Evolutionary conservation across 2,329 filamentous ascomycete genomes (phyloP).

Genomic region (Sphaerulina vaccinii): DNA sequence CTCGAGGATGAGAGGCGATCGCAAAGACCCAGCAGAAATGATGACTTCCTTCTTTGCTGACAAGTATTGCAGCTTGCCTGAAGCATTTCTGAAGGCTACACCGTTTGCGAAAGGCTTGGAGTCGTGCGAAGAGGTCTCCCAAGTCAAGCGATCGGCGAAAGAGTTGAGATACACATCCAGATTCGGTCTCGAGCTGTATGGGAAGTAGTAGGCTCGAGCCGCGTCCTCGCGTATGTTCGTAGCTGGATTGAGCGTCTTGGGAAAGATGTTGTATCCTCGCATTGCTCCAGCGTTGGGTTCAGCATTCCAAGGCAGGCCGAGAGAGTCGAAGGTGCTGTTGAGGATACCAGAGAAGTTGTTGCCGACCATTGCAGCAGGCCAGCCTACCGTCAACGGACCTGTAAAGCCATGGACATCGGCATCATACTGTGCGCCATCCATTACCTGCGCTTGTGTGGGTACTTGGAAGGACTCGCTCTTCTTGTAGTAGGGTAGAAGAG

Average conservation of each 20-base stretch:
- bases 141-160: slow-evolving; percentile 43
- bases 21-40: slow-evolving; percentile 56
- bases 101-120: slow-evolving; percentile 13
- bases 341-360: slow-evolving; percentile 29
- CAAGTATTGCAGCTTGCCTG: slow-evolving; percentile 3
- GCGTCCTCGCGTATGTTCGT: slow-evolving; percentile 47
- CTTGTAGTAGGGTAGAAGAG: slow-evolving; percentile 31
- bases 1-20: slow-evolving; percentile 59
- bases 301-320: slow-evolving; percentile 41
- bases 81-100: slow-evolving; percentile 4
- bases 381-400: slow-evolving; percentile 17
- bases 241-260: slow-evolving; percentile 43
- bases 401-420: slow-evolving; percentile 10
- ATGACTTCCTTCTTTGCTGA: slow-evolving; percentile 50
- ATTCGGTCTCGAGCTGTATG: slow-evolving; percentile 43
- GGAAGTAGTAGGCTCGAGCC: slow-evolving; percentile 50
- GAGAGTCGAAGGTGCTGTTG: slow-evolving; percentile 38
- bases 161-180: slow-evolving; percentile 47
- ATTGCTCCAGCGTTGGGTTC: slow-evolving; percentile 48
- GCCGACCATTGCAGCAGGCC: slow-evolving; percentile 16
- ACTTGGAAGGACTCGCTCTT: slow-evolving; percentile 19
- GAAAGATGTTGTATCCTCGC: slow-evolving; percentile 46
- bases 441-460: slow-evolving; percentile 13
- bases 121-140: slow-evolving; percentile 22
- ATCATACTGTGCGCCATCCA: slow-evolving; percentile 14